Evolutionary conservation across 1,284 basidiomycete species (phyloP).

Genomic region (Crepidotus sp.): DNA sequence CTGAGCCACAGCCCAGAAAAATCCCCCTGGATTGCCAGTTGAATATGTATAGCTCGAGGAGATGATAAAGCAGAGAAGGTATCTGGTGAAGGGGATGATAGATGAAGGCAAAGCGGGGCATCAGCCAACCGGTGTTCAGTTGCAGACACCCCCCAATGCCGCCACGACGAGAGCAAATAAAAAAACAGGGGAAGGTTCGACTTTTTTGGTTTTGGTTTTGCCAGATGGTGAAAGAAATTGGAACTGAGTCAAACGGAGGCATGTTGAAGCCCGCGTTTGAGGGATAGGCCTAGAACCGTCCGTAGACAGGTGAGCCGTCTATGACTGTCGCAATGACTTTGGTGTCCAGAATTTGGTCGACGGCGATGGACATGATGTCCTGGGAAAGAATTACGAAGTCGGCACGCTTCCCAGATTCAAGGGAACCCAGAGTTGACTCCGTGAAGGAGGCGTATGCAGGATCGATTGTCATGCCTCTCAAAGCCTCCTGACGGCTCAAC

Average conservation of each 20-base stretch:
- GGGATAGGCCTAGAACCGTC: constrained; percentile 25
- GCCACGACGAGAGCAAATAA: neutral
- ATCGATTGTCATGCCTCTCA: constrained; percentile 65
- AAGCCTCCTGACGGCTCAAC: constrained; percentile 64
- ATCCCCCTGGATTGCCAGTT: constrained; percentile 16
- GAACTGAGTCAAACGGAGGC: constrained; percentile 1
- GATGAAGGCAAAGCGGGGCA: constrained; percentile 16
- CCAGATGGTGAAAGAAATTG: neutral
- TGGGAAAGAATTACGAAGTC: constrained; percentile 78
- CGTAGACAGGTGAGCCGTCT: constrained; percentile 67
- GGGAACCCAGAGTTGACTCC: constrained; percentile 61
- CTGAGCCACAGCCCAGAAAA: neutral
- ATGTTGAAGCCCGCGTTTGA: constrained; percentile 12
- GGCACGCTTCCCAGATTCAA: constrained; percentile 71
- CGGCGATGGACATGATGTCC: constrained; percentile 69
- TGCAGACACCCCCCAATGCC: constrained; percentile 11
- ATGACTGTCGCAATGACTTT: constrained; percentile 69
- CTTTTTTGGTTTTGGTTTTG: no score
- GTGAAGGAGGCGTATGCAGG: constrained; percentile 84
- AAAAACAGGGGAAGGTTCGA: neutral
- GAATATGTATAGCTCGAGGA: neutral
- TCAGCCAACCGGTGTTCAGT: constrained; percentile 6
- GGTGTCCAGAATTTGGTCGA: constrained; percentile 56
- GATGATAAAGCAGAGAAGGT: neutral
- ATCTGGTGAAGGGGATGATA: constrained; percentile 3